Conservation (phyloP, 768 basidiomycete species). For the Boletus rex-veris region DNA sequence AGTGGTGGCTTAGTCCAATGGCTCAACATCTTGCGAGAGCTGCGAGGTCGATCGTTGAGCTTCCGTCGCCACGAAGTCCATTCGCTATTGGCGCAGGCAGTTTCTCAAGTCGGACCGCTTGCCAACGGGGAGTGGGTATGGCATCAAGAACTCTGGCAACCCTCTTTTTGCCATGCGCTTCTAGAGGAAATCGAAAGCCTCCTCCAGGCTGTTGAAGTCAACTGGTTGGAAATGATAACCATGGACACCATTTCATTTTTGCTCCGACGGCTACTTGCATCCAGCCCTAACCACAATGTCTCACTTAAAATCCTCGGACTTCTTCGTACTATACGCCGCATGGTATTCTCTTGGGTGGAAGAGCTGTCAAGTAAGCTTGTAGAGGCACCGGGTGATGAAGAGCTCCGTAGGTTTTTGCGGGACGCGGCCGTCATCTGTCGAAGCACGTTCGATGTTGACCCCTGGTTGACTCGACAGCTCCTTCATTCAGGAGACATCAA, state of each 20-base stretch:
- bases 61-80: slow-evolving; percentile 41
- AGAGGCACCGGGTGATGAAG: slow-evolving; percentile 6
- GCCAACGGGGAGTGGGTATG: slow-evolving; percentile 25
- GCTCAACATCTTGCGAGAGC: slow-evolving; percentile 47
- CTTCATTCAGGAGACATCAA: slow-evolving; percentile 27
- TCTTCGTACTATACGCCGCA: slow-evolving; percentile 31
- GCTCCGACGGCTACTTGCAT: slow-evolving; percentile 35
- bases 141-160: slow-evolving; percentile 37
- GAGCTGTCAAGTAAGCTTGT: slow-evolving; percentile 30
- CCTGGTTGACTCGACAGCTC: slow-evolving; percentile 1
- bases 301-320: slow-evolving; percentile 20
- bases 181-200: slow-evolving; percentile 36
- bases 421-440: slow-evolving; percentile 41
- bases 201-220: slow-evolving; percentile 35
- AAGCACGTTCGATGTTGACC: slow-evolving; percentile 29
- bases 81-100: slow-evolving; percentile 41
- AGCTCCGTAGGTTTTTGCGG: slow-evolving; percentile 25
- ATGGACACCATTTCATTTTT: slow-evolving; percentile 35
- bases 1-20: slow-evolving; percentile 45
- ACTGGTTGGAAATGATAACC: slow-evolving; percentile 38
- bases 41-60: slow-evolving; percentile 37
- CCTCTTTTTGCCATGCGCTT: slow-evolving; percentile 36
- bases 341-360: slow-evolving; percentile 36
- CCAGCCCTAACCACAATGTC: slow-evolving; percentile 11
- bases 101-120: slow-evolving; percentile 41